A percentile compares a stretch with the other conserved stretches of the same genome.
phyloP scores from a whole-genome alignment of 225 moss, liverwort and hornwort genomes.

The Ulota crispa region DNA sequence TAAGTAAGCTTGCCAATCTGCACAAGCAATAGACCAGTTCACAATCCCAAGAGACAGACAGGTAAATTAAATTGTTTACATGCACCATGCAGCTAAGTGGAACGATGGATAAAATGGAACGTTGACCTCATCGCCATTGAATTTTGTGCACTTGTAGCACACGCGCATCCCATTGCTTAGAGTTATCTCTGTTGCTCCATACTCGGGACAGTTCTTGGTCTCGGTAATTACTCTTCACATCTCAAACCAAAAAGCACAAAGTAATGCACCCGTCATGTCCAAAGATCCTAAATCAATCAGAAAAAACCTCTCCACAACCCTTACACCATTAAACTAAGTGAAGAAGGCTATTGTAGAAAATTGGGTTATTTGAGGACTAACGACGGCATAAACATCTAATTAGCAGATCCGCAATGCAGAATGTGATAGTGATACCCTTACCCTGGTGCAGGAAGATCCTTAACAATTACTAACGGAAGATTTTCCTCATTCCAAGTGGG shows the following conservation, averaged over 20 bases:
- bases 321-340: constrained; percentile 11
- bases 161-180: constrained; percentile 84
- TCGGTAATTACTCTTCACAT: constrained; percentile 53
- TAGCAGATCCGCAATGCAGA: constrained; percentile 9
- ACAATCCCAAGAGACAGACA: not conserved
- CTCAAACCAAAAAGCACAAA: constrained; percentile 6
- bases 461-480: constrained; percentile 69
- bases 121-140: constrained; percentile 77
- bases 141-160: constrained; percentile 88
- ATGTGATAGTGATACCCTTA: constrained; percentile 28
- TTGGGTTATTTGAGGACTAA: constrained; percentile 16
- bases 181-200: constrained; percentile 75
- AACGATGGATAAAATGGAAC: not conserved
- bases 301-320: not conserved
- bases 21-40: constrained; percentile 1
- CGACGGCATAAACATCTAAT: not conserved
- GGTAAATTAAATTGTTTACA: not conserved
- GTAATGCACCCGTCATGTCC: not conserved
- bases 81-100: not conserved
- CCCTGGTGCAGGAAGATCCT: constrained; percentile 63
- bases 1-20: not conserved
- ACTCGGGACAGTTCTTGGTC: constrained; percentile 52
- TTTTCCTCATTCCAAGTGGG: constrained; percentile 75
- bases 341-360: constrained; percentile 14
- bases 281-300: constrained; percentile 2